Evolutionary conservation across 768 basidiomycete species (phyloP).

Genomic region (Termitomyces sp.): DNA sequence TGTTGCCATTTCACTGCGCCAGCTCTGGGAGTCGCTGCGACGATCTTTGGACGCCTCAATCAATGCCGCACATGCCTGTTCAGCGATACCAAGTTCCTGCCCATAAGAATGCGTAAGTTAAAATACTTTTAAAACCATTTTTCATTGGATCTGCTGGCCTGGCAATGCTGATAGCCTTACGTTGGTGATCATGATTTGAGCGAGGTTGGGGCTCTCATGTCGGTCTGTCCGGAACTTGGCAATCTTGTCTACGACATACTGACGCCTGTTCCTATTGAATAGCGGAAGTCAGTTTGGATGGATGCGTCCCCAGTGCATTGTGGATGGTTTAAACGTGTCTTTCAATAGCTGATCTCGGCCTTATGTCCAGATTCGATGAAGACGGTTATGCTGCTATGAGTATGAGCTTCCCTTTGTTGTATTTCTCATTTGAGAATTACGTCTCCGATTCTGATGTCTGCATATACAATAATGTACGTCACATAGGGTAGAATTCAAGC

Average conservation of each 20-base stretch:
- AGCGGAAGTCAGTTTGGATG: background rate
- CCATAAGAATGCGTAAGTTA: no score
- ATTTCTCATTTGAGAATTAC: background rate
- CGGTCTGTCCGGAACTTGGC: no score
- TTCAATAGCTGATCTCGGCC: background rate
- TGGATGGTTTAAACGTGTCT: background rate
- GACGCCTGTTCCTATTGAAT: no score
- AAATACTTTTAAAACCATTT: no score
- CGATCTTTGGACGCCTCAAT: conserved; percentile 15
- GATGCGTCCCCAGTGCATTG: background rate
- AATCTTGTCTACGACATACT: no score
- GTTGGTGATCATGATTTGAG: no score
- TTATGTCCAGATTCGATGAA: background rate
- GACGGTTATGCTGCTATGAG: background rate
- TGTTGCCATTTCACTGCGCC: no score
- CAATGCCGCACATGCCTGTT: background rate
- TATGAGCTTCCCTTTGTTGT: background rate
- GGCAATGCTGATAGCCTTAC: background rate
- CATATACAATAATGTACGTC: background rate
- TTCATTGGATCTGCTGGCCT: background rate
- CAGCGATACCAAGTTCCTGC: background rate
- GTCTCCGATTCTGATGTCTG: no score
- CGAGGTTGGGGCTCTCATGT: no score
- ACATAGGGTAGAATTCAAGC: background rate
- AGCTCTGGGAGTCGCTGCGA: no score